Evolutionary conservation across 2,329 filamentous ascomycete species (phyloP).

Genomic region (Aspergillus novofumigatus): DNA sequence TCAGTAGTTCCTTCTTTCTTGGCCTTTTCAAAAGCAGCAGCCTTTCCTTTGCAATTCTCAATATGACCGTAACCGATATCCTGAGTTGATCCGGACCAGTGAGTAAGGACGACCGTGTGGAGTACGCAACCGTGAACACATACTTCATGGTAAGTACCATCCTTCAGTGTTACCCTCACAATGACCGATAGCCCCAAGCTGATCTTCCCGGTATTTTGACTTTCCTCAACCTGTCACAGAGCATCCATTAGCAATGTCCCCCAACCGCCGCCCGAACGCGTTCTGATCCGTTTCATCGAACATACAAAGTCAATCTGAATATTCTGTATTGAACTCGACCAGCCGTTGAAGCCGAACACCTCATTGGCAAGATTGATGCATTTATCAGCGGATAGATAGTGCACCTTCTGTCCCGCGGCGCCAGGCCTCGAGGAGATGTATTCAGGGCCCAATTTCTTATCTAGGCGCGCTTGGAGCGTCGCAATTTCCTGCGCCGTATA

Average conservation of each 20-base stretch:
- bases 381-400: conserved; percentile 95
- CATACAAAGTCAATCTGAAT: conserved; percentile 86
- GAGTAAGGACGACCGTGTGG: background rate
- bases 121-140: background rate
- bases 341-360: conserved; percentile 95
- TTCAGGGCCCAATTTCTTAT: conserved; percentile 92
- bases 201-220: conserved; percentile 70
- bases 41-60: conserved; percentile 93
- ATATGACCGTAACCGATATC: conserved; percentile 96
- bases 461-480: conserved; percentile 76
- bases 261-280: background rate
- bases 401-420: conserved; percentile 77
- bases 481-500: conserved; percentile 91
- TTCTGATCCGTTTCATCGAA: conserved; percentile 3
- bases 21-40: conserved; percentile 93
- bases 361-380: conserved; percentile 93
- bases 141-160: conserved; percentile 91
- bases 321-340: conserved; percentile 93
- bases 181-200: conserved; percentile 85
- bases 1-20: conserved; percentile 98
- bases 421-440: conserved; percentile 87
- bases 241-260: conserved; percentile 1
- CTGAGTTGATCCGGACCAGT: conserved; percentile 26
- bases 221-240: conserved; percentile 66
- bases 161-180: conserved; percentile 80